phyloP scores from a whole-genome alignment of 805 yeast genomes.

The Myxozyma mucilagina region DNA sequence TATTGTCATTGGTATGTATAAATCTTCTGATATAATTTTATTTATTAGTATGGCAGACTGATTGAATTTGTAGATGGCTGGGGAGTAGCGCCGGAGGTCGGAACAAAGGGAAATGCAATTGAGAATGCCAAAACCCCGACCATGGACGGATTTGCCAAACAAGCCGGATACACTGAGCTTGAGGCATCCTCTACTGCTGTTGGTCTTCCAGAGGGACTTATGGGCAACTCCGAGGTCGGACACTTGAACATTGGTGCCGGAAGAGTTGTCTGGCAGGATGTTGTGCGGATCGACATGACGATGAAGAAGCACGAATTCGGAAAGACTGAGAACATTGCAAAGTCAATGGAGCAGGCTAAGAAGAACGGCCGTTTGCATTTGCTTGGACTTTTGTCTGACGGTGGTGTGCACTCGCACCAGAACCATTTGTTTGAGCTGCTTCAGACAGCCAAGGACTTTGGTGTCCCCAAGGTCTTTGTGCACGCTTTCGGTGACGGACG shows the following conservation, averaged over 20 bases:
- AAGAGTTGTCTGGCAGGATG: constrained; percentile 36
- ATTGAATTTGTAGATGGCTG: constrained; percentile 26
- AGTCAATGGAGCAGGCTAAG: constrained; percentile 28
- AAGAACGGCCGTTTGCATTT: constrained; percentile 31
- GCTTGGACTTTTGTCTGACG: constrained; percentile 31
- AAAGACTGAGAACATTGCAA: constrained; percentile 17
- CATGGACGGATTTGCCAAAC: constrained; percentile 26
- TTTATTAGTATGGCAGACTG: background rate
- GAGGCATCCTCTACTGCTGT: constrained; percentile 32
- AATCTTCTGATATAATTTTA: background rate
- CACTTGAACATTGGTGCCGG: constrained; percentile 35
- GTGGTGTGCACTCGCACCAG: constrained; percentile 35
- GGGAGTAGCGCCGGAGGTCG: constrained; percentile 27
- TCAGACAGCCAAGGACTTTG: constrained; percentile 27
- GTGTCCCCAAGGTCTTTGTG: constrained; percentile 28
- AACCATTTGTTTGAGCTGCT: constrained; percentile 32
- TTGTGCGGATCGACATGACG: constrained; percentile 34
- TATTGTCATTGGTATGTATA: constrained; percentile 31
- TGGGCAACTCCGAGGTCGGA: constrained; percentile 36
- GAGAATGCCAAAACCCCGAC: constrained; percentile 32
- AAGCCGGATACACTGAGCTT: constrained; percentile 30
- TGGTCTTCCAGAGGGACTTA: constrained; percentile 34
- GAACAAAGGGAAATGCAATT: constrained; percentile 31
- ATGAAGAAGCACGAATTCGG: constrained; percentile 29
- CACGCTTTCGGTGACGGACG: constrained; percentile 35